These are phyloP conservation scores for Fusarium miscanthi DNA, from an alignment of 2,329 filamentous ascomycete species.

Conservation along the genomic window DNA sequence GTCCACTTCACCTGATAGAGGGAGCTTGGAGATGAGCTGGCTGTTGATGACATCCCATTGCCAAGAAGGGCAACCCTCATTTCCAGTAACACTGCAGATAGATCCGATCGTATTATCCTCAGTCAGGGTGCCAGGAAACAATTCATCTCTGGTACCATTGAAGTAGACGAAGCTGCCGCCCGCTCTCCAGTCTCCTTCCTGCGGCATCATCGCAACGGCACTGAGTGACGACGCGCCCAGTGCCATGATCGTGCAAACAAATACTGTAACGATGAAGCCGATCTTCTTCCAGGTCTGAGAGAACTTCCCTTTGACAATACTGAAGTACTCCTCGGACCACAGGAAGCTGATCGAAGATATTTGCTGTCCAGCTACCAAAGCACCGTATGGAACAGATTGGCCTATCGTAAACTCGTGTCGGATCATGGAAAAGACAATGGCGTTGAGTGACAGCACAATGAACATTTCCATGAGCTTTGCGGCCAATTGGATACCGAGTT, in stretches of 20 bases:
- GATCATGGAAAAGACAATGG: conserved; percentile 34
- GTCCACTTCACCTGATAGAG: conserved; percentile 22
- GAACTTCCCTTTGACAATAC: conserved; percentile 29
- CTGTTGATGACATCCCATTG: conserved; percentile 37
- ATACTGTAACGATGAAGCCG: conserved; percentile 17
- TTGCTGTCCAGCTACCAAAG: conserved; percentile 34
- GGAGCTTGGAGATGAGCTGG: conserved; percentile 32
- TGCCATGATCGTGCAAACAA: conserved; percentile 31
- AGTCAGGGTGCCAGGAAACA: conserved; percentile 20
- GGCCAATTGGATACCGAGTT: conserved; percentile 34
- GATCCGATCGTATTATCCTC: conserved; percentile 16
- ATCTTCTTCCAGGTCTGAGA: conserved; percentile 35
- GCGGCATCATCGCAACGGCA: conserved; percentile 39
- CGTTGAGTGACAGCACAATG: conserved; percentile 33
- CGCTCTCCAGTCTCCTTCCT: conserved; percentile 35
- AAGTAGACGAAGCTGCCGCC: conserved; percentile 34
- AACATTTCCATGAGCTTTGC: conserved; percentile 41
- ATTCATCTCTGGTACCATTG: conserved; percentile 24
- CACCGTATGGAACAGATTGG: conserved; percentile 33
- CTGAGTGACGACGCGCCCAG: conserved; percentile 37
- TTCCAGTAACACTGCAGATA: conserved; percentile 19
- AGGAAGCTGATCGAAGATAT: conserved; percentile 38
- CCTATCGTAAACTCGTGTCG: conserved; percentile 33
- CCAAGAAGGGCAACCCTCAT: conserved; percentile 35
- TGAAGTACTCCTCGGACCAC: conserved; percentile 37